Conservation (phyloP, 2,329 filamentous ascomycete species). For the Mycogone perniciosa region DNA sequence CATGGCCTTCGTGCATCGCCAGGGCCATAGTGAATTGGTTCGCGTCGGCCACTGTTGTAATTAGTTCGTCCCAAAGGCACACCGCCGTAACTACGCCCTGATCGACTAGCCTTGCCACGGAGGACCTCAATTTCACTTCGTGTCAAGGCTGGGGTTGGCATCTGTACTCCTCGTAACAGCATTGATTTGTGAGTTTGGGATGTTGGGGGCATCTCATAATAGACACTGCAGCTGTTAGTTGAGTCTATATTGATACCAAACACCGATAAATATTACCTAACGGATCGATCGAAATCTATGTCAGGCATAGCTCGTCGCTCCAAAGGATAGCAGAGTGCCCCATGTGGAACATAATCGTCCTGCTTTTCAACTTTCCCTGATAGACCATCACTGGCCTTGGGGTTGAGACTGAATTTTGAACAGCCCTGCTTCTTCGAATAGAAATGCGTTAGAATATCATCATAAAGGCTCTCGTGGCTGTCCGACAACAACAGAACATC, state of each 20-base stretch:
- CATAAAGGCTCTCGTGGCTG: constrained; percentile 69
- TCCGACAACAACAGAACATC: constrained; percentile 84
- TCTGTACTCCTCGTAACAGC: constrained; percentile 76
- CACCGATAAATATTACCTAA: constrained; percentile 52
- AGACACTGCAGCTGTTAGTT: constrained; percentile 53
- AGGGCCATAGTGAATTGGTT: constrained; percentile 25
- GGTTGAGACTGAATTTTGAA: constrained; percentile 64
- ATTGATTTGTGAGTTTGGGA: constrained; percentile 82
- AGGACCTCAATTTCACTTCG: constrained; percentile 69
- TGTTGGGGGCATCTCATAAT: constrained; percentile 74
- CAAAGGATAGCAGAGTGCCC: constrained; percentile 71
- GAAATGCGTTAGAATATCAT: constrained; percentile 76
- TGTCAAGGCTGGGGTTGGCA: constrained; percentile 66
- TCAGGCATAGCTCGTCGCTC: constrained; percentile 64
- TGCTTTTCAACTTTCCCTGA: constrained; percentile 77
- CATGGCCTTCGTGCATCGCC: constrained; percentile 7
- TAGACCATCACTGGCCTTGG: constrained; percentile 68
- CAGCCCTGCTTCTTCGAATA: constrained; percentile 81
- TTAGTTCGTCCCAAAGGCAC: constrained; percentile 19
- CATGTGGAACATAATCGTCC: constrained; percentile 77
- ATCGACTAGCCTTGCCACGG: constrained; percentile 56
- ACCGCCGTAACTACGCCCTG: constrained; percentile 25
- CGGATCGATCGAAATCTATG: constrained; percentile 77
- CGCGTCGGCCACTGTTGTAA: constrained; percentile 15
- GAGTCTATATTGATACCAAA: not conserved